Base-by-base conservation (phyloP, 495 filamentous ascomycete genomes). In the Penicillium maclennaniae region DNA sequence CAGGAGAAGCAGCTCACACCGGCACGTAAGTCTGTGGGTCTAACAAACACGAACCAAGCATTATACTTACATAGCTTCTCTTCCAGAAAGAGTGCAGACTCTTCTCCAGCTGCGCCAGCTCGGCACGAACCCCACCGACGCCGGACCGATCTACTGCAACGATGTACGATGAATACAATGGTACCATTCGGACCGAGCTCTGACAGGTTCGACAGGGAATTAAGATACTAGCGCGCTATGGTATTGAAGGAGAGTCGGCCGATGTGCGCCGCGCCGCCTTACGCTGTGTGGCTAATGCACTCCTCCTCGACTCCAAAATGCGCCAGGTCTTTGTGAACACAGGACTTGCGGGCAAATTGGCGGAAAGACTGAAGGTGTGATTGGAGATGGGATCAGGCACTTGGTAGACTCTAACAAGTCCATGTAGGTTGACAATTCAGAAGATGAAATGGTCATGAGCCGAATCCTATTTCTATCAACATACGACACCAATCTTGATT, bases 381-480 rank as follows among this genome's bases (percentile, higher is more conserved):
- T 34, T 19, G 7, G 9, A 6, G 1, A 3, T 12, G 6, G 43
- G 7, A 40, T 9, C 0, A 40, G 4, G 4, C 17, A 7, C 7
- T 40, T n/a, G n/a, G 12, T 5, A 1, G 20, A 10, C 4, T 17
- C 47, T 49, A 31, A 48, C 10, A 34, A 37, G 31, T 34, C 17
- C 28, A 39, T 39, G 9, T 43, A 83, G 81, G 85, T 76, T 56
- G 86, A 92, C 65, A 86, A 77, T 59, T 76, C 78, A 15, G 91
- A 97, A 45, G 88, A 98, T 60, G 92, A 98, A 66, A 95, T 98
- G 71, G 74, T 97, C 0, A 72, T 83, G 31, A 87, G 87, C 39
- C 81, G 93, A 28, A 86, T 98, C 19, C 70, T 97, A 8, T 91
- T 97, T 54, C 74, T 97, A 3, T 81, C 86, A 12, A 97, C 93